Evolutionary conservation across 192 early-diverging fungal species (phyloP), one percentile per base, ranked within the genome.

Genomic region (Haplosporangium gracile): DNA sequence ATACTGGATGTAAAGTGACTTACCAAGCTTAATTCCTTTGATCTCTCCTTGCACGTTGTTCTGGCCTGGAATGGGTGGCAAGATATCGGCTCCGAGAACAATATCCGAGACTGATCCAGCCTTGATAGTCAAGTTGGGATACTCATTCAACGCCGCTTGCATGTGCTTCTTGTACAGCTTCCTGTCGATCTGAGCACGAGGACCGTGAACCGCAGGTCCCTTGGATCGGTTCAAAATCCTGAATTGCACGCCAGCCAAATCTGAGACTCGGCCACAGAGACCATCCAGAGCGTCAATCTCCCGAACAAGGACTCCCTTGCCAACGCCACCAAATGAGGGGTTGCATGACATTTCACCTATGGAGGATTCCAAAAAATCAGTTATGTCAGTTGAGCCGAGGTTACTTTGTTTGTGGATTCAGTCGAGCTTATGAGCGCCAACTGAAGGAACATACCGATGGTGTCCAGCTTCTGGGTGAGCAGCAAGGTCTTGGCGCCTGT

Each of bases 321-420:
- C 96, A 10, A 97, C 92, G 7, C 96, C 96, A 53, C 96, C 96
- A 90, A 97, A 96, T 0, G 96, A 96, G 38, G 96, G 96, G 77
- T 97, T 97, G 82, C 96, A 97, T 22, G 96, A 97, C 95, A 97
- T 95, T 82, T 97, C 96, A 32, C 96, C 92, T 92, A 80, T 16
- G 34, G 26, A 49, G 1, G n/a, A 36, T 32, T 47, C 18, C 57
- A 45, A 63, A 65, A 53, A 7, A 6, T n/a, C 22, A 20, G 43
- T 53, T 39, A 29, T 51, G 68, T 39, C 24, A 40, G 11, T 71
- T n/a, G 5, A 5, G 3, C 36, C 20, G 1, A 10, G 43, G 20
- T 22, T 34, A 38, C 0, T 63, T 65, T 39, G 38, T 45, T 47
- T 18, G 13, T 36, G 36, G 47, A 39, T 47, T 32, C 24, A n/a